A percentile compares a stretch with the other conserved stretches of the same genome.
These are phyloP conservation scores for Phytopythium montanum DNA, from an alignment of 352 stramenopile species.

Conservation along the genomic window DNA sequence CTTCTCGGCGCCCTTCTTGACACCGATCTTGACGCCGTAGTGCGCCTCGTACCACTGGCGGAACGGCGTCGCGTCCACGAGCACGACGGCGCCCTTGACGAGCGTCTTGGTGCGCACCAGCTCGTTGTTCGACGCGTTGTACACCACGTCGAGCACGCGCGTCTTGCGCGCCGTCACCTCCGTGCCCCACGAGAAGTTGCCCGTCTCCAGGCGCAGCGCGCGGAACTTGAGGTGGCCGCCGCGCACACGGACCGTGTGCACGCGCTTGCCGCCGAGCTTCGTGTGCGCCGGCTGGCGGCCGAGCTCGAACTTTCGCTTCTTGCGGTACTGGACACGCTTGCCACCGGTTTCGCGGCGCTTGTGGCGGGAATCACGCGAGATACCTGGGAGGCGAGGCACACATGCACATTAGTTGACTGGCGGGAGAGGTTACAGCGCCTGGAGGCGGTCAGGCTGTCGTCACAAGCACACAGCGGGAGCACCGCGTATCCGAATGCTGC, in stretches of 20 bases:
- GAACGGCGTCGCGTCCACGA: constrained; percentile 99
- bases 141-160: constrained; percentile 99
- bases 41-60: constrained; percentile 99
- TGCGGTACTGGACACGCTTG: constrained; percentile 96
- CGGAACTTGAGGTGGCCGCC: constrained; percentile 99
- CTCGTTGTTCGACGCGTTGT: constrained; percentile 99
- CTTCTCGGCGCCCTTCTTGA: constrained; percentile 87
- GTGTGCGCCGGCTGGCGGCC: constrained; percentile 97
- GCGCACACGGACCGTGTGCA: constrained; percentile 94
- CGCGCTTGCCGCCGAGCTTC: constrained; percentile 97
- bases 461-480: constrained; percentile 20
- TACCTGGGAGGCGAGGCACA: constrained; percentile 81
- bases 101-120: constrained; percentile 99
- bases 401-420: constrained; percentile 13
- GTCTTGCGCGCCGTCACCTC: constrained; percentile 98
- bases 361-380: constrained; percentile 99
- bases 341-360: constrained; percentile 99
- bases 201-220: constrained; percentile 96
- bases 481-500: constrained; percentile 81
- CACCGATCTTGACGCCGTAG: constrained; percentile 94
- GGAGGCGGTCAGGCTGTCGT: background rate
- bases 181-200: constrained; percentile 99
- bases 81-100: constrained; percentile 98
- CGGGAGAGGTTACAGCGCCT: constrained; percentile 2
- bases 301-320: constrained; percentile 99